Evolutionary conservation across 83 land plant species (phyloP).

Genomic region (Picea abies): DNA sequence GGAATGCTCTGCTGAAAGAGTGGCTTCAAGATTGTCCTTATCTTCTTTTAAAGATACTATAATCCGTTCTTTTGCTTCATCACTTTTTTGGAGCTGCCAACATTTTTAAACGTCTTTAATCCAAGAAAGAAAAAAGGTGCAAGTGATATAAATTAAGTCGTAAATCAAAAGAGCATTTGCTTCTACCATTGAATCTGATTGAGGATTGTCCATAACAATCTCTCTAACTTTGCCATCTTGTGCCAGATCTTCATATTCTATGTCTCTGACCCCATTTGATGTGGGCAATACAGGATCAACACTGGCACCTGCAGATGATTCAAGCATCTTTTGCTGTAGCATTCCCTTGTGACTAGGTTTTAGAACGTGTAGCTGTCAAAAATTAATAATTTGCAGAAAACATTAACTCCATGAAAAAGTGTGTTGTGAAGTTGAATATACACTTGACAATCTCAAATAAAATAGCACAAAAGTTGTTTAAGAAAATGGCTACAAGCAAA

Average conservation of each 20-base stretch:
- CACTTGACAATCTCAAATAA: too few relatives aligned
- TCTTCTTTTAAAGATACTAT: conserved; percentile 49
- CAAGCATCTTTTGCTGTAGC: conserved; percentile 45
- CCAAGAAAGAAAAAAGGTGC: background rate
- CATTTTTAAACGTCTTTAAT: background rate
- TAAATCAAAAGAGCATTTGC: background rate
- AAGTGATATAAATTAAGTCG: background rate
- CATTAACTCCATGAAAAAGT: background rate
- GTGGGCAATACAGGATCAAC: conserved; percentile 48
- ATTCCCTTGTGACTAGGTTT: conserved; percentile 74
- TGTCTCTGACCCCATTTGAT: conserved; percentile 52
- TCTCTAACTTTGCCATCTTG: conserved; percentile 69
- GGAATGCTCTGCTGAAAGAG: conserved; percentile 62
- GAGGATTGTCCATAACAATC: conserved; percentile 64
- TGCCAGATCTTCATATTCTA: conserved; percentile 36
- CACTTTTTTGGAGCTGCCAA: conserved; percentile 36
- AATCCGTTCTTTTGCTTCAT: conserved; percentile 30
- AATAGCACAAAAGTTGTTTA: too few relatives aligned
- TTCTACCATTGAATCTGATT: conserved; percentile 39
- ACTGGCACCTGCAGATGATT: conserved; percentile 45
- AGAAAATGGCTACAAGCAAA: too few relatives aligned
- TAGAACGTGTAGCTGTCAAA: conserved; percentile 62
- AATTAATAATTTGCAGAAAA: background rate
- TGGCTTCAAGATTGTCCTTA: conserved; percentile 69
- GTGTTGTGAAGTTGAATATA: too few relatives aligned